These are phyloP conservation scores for Kickxella alabastrina DNA, from an alignment of 192 early-diverging fungal species.

Conservation along the genomic window DNA sequence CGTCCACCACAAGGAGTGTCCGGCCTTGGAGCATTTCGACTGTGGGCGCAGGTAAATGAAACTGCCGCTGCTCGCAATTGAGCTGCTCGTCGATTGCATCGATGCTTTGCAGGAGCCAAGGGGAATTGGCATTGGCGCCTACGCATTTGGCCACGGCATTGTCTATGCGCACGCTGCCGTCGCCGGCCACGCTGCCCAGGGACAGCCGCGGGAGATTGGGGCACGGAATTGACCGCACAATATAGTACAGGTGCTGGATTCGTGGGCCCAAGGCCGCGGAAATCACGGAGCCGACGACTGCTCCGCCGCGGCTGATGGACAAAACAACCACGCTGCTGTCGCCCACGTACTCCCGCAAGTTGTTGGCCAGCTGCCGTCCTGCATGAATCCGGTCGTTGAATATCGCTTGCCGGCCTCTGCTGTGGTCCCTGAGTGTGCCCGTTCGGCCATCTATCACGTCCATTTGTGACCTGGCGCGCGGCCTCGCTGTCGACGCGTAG, in stretches of 20 bases:
- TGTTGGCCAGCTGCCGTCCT: slow-evolving; percentile 32
- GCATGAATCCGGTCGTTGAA: slow-evolving; percentile 46
- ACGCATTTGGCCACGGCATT: slow-evolving; percentile 31
- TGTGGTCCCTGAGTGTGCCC: no score
- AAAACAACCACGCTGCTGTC: slow-evolving; percentile 26
- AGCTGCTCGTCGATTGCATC: slow-evolving; percentile 15
- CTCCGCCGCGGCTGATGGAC: slow-evolving; percentile 50
- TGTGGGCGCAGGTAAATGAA: slow-evolving; percentile 5
- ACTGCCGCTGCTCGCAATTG: slow-evolving; percentile 23
- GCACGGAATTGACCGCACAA: slow-evolving; percentile 35
- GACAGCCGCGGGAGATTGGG: slow-evolving; percentile 35
- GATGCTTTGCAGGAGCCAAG: slow-evolving; percentile 11
- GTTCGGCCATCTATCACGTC: no score
- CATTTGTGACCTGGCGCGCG: no score
- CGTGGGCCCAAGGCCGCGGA: slow-evolving; percentile 17
- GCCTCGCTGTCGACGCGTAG: no score
- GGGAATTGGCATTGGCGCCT: slow-evolving; percentile 7
- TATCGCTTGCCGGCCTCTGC: slow-evolving; percentile 4
- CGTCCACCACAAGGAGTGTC: slow-evolving; percentile 49
- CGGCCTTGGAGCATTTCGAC: slow-evolving; percentile 9
- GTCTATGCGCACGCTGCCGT: slow-evolving; percentile 49
- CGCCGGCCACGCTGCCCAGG: slow-evolving; percentile 49
- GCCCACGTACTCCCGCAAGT: slow-evolving; percentile 27
- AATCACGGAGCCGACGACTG: slow-evolving; percentile 32
- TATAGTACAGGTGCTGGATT: slow-evolving; percentile 39